Percentiles rank a stretch among this genome's conserved stretches.
Evolutionary conservation across 148 eudicot species (phyloP).

Genomic region (Euryodendron excelsum): DNA sequence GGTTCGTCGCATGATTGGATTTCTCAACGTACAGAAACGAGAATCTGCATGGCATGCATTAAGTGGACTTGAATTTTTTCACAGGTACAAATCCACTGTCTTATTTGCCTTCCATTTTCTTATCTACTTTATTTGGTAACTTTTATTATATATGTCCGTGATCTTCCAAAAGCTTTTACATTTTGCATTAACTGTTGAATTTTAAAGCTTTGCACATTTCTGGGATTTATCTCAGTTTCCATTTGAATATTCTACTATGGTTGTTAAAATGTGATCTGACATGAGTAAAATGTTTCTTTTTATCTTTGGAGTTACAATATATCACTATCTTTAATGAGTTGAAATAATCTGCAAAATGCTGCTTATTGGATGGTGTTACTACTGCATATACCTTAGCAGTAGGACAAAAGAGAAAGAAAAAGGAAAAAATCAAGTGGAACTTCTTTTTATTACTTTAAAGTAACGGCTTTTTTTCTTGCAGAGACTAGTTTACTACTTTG

Average conservation of each 20-base stretch:
- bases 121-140: neutral
- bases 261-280: neutral
- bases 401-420: neutral
- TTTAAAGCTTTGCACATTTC: neutral
- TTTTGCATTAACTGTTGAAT: neutral
- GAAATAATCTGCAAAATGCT: neutral
- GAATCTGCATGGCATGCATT: slow-evolving; percentile 85
- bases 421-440: neutral
- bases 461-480: no score
- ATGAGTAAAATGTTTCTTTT: neutral
- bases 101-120: neutral
- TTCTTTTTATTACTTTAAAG: neutral
- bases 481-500: neutral
- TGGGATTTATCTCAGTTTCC: neutral
- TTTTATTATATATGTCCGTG: neutral
- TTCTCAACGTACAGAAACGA: slow-evolving; percentile 87
- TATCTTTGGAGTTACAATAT: neutral
- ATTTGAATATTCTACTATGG: neutral
- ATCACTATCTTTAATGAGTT: neutral
- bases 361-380: neutral
- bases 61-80: slow-evolving; percentile 92
- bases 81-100: slow-evolving; percentile 49
- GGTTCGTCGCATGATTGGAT: slow-evolving; percentile 96
- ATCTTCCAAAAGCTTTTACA: neutral
- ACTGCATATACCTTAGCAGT: neutral